A percentile compares a stretch with the other conserved stretches of the same genome.
Conservation (phyloP, 2,329 filamentous ascomycete genomes). For the Sporothrix variecibatus region DNA sequence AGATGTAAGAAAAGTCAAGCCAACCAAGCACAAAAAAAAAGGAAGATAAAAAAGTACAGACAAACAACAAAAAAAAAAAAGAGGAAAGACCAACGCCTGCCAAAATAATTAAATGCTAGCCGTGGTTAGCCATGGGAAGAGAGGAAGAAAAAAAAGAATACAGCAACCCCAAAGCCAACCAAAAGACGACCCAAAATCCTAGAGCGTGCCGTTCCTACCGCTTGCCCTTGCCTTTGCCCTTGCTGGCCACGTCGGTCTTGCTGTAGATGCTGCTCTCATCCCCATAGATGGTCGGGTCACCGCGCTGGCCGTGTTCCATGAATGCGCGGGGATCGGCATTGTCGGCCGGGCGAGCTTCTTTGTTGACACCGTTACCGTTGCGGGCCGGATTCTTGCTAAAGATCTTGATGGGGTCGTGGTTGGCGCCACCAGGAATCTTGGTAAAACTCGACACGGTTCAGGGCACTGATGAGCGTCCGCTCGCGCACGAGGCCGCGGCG, state of each 20-base stretch:
- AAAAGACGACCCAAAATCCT: background rate
- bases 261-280: constrained; percentile 61
- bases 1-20: background rate
- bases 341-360: constrained; percentile 68
- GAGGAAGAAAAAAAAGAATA: background rate
- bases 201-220: constrained; percentile 19
- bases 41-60: background rate
- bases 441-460: constrained; percentile 70
- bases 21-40: background rate
- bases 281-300: constrained; percentile 76
- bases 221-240: constrained; percentile 33
- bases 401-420: constrained; percentile 67
- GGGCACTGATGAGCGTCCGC: constrained; percentile 77
- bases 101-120: background rate
- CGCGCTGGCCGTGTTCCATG: constrained; percentile 80
- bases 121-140: background rate
- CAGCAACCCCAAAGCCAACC: background rate
- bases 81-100: background rate
- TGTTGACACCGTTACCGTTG: constrained; percentile 37
- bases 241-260: constrained; percentile 39
- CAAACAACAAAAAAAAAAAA: background rate
- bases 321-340: constrained; percentile 74
- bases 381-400: constrained; percentile 64
- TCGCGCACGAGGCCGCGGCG: constrained; percentile 78
- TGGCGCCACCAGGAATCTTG: constrained; percentile 55